These are phyloP conservation scores for Aspergillus incahuasiensis DNA, from an alignment of 495 filamentous ascomycete genomes.

Conservation along the genomic window DNA sequence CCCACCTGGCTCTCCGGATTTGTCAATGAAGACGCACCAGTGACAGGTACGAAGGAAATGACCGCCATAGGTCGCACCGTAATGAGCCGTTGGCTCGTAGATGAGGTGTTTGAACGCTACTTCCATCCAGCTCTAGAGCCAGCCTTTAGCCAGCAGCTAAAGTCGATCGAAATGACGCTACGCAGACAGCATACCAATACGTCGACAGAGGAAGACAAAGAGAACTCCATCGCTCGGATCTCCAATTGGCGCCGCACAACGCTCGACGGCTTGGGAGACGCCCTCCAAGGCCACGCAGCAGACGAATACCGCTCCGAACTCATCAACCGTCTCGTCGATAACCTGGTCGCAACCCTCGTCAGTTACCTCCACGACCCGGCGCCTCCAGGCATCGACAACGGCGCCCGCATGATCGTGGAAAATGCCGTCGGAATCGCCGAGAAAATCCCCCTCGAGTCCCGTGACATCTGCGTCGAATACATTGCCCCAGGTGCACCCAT, in stretches of 20 bases:
- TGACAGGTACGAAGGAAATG: constrained; percentile 90
- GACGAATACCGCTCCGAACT: constrained; percentile 60
- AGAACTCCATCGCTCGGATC: constrained; percentile 80
- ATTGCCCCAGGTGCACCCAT: constrained; percentile 67
- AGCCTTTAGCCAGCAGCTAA: constrained; percentile 69
- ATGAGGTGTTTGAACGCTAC: constrained; percentile 83
- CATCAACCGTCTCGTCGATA: constrained; percentile 61
- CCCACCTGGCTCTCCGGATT: constrained; percentile 72
- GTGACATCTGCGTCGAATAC: constrained; percentile 86
- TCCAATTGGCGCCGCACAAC: constrained; percentile 93
- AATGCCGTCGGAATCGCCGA: constrained; percentile 79
- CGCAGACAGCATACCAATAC: constrained; percentile 64
- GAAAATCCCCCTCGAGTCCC: constrained; percentile 85
- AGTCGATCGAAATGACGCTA: constrained; percentile 86
- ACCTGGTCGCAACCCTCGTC: constrained; percentile 64
- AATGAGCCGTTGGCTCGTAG: constrained; percentile 84
- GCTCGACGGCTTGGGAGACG: constrained; percentile 77
- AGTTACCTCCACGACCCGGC: constrained; percentile 70
- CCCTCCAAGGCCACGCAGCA: constrained; percentile 60
- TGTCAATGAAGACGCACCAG: constrained; percentile 78
- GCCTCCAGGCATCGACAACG: constrained; percentile 71
- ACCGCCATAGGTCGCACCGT: constrained; percentile 88
- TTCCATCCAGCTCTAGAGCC: constrained; percentile 87
- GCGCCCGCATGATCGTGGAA: constrained; percentile 88
- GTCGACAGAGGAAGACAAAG: constrained; percentile 77